Evolutionary conservation across 306 rosid species (phyloP), one percentile per base, ranked within the genome.

Genomic region (Coriaria nepalensis): DNA sequence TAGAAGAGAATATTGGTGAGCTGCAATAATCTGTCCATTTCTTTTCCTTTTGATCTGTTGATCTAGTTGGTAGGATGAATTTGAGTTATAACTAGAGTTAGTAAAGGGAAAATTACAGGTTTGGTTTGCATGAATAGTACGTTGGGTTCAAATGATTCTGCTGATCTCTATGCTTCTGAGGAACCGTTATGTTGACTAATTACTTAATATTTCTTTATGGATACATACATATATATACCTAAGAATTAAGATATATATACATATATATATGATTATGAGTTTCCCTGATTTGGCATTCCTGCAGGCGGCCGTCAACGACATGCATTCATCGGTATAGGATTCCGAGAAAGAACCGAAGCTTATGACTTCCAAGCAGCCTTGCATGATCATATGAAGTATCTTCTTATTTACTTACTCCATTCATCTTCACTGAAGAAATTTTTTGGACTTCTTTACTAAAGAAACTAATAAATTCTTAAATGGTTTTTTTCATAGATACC

Each of bases 301-400:
- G 70, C 74, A 90, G 98, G 43, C 63, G 98, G 98, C 51, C 93
- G 86, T 43, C 87, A 70, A 64, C 78, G 98, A 35, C 94, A 90
- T 71, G 98, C 98, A 60, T 90, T 90, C 65, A 81, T 90, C 67
- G 98, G 98, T 55, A 2, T 85, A 45, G 98, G 98, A 56, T 90
- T 90, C 69, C 79, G 95, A 56, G 98, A 84, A 73, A 77, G 98
- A 68, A 79, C 94, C 36, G 94, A 85, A 69, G 98, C 98, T 40
- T 90, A 90, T 75, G 95, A 90, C 64, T 90, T 90, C 67, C 95
- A 90, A 76, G 98, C 98, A 43, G 92, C 98, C 60, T 62, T 90
- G 67, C 95, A 85, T 57, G 95, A 90, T 55, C 95, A 90, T 69
- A 77, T 90, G 81, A 90, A 81, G 98, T 90, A 82, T 54, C 55